A percentile compares a stretch with the other conserved stretches of the same genome.
Evolutionary conservation across 768 basidiomycete genomes (phyloP).

Genomic region (Mycena latifolia): DNA sequence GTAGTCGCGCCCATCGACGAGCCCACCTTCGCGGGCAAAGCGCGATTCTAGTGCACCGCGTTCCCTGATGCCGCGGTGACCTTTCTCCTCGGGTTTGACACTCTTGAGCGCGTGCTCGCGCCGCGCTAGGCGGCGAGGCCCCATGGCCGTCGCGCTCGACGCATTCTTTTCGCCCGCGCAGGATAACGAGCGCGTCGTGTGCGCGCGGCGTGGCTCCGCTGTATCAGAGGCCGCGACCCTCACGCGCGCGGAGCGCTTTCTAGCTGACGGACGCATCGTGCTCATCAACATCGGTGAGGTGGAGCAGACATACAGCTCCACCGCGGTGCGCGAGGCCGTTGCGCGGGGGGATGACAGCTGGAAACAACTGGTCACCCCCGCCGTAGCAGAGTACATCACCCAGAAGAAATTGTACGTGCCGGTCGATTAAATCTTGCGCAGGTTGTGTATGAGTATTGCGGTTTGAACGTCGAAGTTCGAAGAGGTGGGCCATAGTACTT

Average conservation of each 20-base stretch:
- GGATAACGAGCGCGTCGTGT: conserved; percentile 74
- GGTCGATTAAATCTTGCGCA: conserved; percentile 19
- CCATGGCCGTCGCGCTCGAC: conserved; percentile 68
- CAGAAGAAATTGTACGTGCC: conserved; percentile 9
- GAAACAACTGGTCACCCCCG: conserved; percentile 19
- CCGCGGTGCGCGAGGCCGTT: conserved; percentile 25
- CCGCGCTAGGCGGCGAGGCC: conserved; percentile 67
- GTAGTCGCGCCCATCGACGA: conserved; percentile 89
- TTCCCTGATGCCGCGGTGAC: conserved; percentile 60
- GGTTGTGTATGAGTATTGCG: no score
- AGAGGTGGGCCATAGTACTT: no score
- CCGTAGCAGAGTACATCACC: conserved; percentile 24
- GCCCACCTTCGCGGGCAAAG: conserved; percentile 91
- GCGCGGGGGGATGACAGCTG: conserved; percentile 18
- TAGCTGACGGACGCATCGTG: conserved; percentile 62
- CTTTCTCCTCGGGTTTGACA: conserved; percentile 88
- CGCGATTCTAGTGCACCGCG: conserved; percentile 60
- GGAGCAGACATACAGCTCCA: conserved; percentile 44
- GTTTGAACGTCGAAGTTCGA: no score
- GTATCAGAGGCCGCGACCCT: conserved; percentile 33
- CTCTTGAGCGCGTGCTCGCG: conserved; percentile 83
- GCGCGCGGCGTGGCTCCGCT: conserved; percentile 61
- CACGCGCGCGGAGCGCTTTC: conserved; percentile 60
- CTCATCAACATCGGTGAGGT: conserved; percentile 72
- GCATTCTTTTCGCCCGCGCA: conserved; percentile 69